Base-by-base conservation (phyloP, 2,329 filamentous ascomycete species). In the Cordyceps fumosorosea region DNA sequence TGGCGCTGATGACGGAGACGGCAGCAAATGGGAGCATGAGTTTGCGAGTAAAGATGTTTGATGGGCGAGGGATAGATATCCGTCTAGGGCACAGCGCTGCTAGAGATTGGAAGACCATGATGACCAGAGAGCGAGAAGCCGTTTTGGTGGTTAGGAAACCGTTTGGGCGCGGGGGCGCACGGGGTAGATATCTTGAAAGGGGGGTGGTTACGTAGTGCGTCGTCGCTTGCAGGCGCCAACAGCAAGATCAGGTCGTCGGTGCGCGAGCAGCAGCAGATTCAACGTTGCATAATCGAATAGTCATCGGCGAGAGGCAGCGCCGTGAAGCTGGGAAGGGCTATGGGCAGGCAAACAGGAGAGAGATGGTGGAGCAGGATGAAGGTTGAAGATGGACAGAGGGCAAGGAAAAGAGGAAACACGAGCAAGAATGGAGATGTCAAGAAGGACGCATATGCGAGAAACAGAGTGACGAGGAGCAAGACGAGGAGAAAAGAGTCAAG, bases 1-100 rank as follows among this genome's bases (percentile, higher is more conserved):
- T 62, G 24, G 61, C 55, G 61, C 55, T 62, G 40, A 62, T 40
- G 29, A 62, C 61, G 18, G 61, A 58, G 47, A 58, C 61, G 22
- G 48, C 20, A 24, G 61, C 55, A 42, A 62, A 53, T 12, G 61
- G 61, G n/a, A 62, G 55, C 54, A 62, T 58, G 22, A 62, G 61
- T 22, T 58, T 58, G 20, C 55, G 47, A 3, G 61, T 62, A 34
- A 62, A 59, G 40, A 62, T 59, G 37, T 59, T 59, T n/a, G 61
- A 59, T 7, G 61, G 61, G 5, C 61, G 61, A 22, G 55, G 61
- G 16, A 57, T 48, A 6, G 54, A 51, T 29, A 62, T 52, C n/a
- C 61, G 48, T 7, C 61, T 32, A 16, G 54, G 48, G 14, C 48
- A 37, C 44, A 56, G 52, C 22, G 44, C 14, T 10, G 29, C 26